A percentile compares a stretch with the other conserved stretches of the same genome.
phyloP scores from a whole-genome alignment of 345 rosid species.

The Fremontodendron californicum region DNA sequence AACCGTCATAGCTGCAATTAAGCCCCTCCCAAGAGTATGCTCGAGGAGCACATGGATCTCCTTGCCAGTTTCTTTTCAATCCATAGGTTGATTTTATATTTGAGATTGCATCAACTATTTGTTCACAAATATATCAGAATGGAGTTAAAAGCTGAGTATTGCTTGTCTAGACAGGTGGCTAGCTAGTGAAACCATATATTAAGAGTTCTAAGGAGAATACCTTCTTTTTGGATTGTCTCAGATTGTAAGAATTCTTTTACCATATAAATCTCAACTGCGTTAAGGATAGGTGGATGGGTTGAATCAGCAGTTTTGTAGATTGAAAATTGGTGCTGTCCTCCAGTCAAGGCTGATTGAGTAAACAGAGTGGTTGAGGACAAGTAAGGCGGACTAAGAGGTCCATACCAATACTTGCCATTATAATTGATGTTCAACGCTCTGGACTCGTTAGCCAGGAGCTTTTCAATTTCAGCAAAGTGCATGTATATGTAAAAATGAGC shows the following conservation, averaged over 20 bases:
- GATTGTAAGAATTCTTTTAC: slow-evolving; percentile 14
- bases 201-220: slow-evolving; percentile 4
- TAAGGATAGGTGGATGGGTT: slow-evolving; percentile 32
- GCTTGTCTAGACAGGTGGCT: too few relatives aligned
- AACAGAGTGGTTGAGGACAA: background rate
- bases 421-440: slow-evolving; percentile 25
- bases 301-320: slow-evolving; percentile 16
- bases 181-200: too few relatives aligned
- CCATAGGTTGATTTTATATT: slow-evolving; percentile 25
- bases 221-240: slow-evolving; percentile 26
- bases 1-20: slow-evolving; percentile 20
- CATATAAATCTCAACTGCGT: slow-evolving; percentile 14
- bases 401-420: slow-evolving; percentile 4
- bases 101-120: slow-evolving; percentile 28
- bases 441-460: slow-evolving; percentile 12
- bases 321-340: slow-evolving; percentile 11
- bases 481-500: slow-evolving; percentile 23
- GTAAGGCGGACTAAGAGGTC: slow-evolving; percentile 11
- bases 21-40: slow-evolving; percentile 29
- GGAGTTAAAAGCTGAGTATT: too few relatives aligned
- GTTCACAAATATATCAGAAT: background rate
- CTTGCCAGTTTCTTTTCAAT: slow-evolving; percentile 33
- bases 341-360: background rate
- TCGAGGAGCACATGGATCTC: slow-evolving; percentile 44
- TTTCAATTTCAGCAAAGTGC: slow-evolving; percentile 29